These are phyloP conservation scores for Tieghemostelium lacteum DNA, from an alignment of 78 protist species.

Conservation along the genomic window DNA sequence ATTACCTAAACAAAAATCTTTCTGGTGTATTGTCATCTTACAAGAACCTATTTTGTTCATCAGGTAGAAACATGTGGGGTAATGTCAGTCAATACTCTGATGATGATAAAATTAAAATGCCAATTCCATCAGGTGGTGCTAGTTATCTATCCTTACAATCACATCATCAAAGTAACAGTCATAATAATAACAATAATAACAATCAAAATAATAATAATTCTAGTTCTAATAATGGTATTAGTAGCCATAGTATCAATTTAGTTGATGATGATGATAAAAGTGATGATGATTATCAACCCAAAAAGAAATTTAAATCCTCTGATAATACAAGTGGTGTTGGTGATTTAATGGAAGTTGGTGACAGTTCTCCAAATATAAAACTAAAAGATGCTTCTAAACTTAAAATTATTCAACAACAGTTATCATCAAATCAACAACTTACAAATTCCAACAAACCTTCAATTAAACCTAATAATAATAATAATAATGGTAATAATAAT, in stretches of 20 bases:
- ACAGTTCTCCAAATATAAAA: no score
- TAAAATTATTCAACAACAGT: background rate
- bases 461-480: no score
- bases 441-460: no score
- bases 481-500: background rate
- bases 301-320: no score
- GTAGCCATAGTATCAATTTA: background rate
- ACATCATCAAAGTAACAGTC: conserved; percentile 7
- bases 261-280: background rate
- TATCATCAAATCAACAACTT: no score
- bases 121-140: background rate
- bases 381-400: no score
- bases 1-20: conserved; percentile 56
- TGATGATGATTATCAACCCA: background rate
- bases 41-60: conserved; percentile 70
- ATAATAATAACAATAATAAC: background rate
- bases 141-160: conserved; percentile 7
- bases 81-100: conserved; percentile 45
- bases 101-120: conserved; percentile 12
- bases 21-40: conserved; percentile 56
- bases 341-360: no score
- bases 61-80: conserved; percentile 80
- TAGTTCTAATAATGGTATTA: background rate
- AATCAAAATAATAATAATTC: background rate
- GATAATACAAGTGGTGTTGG: background rate